phyloP scores from a whole-genome alignment of 257 asterid species.

The Leptodermis oblonga region DNA sequence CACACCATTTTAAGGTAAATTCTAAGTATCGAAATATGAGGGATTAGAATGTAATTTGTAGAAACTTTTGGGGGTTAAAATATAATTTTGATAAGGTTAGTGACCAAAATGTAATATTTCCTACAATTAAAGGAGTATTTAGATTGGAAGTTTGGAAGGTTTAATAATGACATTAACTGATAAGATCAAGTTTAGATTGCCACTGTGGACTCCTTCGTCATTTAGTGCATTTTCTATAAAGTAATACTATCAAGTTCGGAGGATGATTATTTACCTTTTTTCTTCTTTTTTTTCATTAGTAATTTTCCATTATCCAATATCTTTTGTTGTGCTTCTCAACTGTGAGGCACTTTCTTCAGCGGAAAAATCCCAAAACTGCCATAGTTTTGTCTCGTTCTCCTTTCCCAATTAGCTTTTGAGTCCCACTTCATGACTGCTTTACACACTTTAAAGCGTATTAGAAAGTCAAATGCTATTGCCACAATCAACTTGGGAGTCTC shows the following conservation, averaged over 20 bases:
- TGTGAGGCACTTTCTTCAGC: not conserved
- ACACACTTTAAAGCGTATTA: not conserved
- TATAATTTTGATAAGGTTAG: too few relatives aligned
- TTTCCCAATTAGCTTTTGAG: not conserved
- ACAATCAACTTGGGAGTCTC: too few relatives aligned
- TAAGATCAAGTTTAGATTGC: constrained; percentile 21
- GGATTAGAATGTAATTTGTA: too few relatives aligned
- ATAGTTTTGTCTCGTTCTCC: not conserved
- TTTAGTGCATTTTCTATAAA: not conserved
- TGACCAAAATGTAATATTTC: too few relatives aligned
- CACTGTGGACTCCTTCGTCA: constrained; percentile 13
- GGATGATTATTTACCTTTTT: not conserved
- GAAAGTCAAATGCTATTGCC: not conserved
- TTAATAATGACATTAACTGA: constrained; percentile 11
- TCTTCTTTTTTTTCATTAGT: not conserved
- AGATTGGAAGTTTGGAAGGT: not conserved
- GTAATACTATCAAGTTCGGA: not conserved
- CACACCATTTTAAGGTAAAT: too few relatives aligned
- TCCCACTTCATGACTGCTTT: not conserved
- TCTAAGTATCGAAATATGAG: too few relatives aligned
- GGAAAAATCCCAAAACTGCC: not conserved
- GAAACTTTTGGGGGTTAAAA: too few relatives aligned
- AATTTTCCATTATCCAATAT: too few relatives aligned
- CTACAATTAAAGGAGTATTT: constrained; percentile 6
- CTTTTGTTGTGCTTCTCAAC: not conserved